Percentiles rank a stretch among this genome's conserved stretches.
These are phyloP conservation scores for Neurospora sp. DNA, from an alignment of 2,329 filamentous ascomycete species.

Conservation along the genomic window DNA sequence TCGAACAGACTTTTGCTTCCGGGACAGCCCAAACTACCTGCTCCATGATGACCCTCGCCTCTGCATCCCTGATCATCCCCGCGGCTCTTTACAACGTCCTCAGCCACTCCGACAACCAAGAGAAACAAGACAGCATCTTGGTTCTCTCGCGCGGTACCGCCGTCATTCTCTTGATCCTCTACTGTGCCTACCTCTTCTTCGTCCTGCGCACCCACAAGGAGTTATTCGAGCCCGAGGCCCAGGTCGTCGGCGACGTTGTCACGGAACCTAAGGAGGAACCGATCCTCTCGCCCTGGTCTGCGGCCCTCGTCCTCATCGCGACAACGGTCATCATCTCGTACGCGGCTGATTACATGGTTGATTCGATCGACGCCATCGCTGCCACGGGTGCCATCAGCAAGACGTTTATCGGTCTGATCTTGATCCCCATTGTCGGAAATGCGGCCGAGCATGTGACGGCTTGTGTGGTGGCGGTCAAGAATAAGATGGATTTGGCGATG, in stretches of 20 bases:
- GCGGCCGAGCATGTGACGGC: slow-evolving; percentile 76
- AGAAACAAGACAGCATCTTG: slow-evolving; percentile 49
- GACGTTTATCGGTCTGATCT: slow-evolving; percentile 70
- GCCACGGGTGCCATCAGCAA: slow-evolving; percentile 63
- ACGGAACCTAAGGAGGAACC: slow-evolving; percentile 34
- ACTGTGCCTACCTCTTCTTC: slow-evolving; percentile 69
- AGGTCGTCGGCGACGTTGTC: slow-evolving; percentile 24
- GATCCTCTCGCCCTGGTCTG: slow-evolving; percentile 52
- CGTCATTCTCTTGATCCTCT: slow-evolving; percentile 64
- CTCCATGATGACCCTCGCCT: slow-evolving; percentile 66
- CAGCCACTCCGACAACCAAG: slow-evolving; percentile 30
- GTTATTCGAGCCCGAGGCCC: slow-evolving; percentile 53
- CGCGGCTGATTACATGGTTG: slow-evolving; percentile 70
- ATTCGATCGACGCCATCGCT: slow-evolving; percentile 65
- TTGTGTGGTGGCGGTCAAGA: slow-evolving; percentile 66
- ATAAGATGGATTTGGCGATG: slow-evolving; percentile 70
- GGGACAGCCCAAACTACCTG: slow-evolving; percentile 70
- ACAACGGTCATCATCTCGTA: slow-evolving; percentile 62
- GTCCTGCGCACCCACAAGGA: slow-evolving; percentile 66
- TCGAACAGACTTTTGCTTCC: slow-evolving; percentile 63
- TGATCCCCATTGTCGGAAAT: slow-evolving; percentile 73
- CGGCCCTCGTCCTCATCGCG: slow-evolving; percentile 55
- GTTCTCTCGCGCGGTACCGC: slow-evolving; percentile 66
- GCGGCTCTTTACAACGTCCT: slow-evolving; percentile 64
- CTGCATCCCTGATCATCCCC: slow-evolving; percentile 70